phyloP scores from a whole-genome alignment of 352 stramenopile species.

The Saprolegnia diclina region DNA sequence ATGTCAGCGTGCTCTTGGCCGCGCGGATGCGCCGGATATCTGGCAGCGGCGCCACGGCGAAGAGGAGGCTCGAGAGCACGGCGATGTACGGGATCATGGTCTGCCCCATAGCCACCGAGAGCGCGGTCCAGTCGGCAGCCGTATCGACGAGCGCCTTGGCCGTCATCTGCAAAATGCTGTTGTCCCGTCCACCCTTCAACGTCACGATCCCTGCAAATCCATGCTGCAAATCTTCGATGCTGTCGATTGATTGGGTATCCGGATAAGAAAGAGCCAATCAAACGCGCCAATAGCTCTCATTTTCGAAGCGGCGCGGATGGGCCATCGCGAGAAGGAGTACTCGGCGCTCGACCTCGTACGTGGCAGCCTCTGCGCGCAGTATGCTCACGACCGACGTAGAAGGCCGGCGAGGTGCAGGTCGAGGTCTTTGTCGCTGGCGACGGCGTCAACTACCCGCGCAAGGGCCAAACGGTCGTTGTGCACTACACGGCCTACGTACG shows the following conservation, averaged over 20 bases:
- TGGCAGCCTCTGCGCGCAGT: background rate
- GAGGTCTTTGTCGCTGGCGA: slow-evolving; percentile 87
- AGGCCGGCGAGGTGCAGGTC: slow-evolving; percentile 69
- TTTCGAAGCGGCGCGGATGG: background rate
- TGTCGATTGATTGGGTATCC: background rate
- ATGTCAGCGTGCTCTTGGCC: slow-evolving; percentile 64
- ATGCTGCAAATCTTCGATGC: background rate
- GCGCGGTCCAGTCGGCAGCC: background rate
- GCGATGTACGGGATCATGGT: slow-evolving; percentile 11
- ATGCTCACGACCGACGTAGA: slow-evolving; percentile 33
- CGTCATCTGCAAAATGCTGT: background rate
- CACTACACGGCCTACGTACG: slow-evolving; percentile 86
- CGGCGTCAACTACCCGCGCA: slow-evolving; percentile 85
- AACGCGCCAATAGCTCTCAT: background rate
- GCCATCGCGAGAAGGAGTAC: slow-evolving; percentile 11
- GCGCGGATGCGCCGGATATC: slow-evolving; percentile 40
- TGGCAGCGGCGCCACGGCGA: slow-evolving; percentile 11
- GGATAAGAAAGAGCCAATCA: background rate
- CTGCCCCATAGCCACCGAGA: background rate
- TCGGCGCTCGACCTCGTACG: slow-evolving; percentile 15
- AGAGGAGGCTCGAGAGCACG: slow-evolving; percentile 14
- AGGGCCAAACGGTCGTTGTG: slow-evolving; percentile 78
- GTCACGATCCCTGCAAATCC: background rate
- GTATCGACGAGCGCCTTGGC: background rate
- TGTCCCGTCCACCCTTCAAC: background rate